Evolutionary conservation across 805 yeast genomes (phyloP).

Genomic region (Pichia scutulata): DNA sequence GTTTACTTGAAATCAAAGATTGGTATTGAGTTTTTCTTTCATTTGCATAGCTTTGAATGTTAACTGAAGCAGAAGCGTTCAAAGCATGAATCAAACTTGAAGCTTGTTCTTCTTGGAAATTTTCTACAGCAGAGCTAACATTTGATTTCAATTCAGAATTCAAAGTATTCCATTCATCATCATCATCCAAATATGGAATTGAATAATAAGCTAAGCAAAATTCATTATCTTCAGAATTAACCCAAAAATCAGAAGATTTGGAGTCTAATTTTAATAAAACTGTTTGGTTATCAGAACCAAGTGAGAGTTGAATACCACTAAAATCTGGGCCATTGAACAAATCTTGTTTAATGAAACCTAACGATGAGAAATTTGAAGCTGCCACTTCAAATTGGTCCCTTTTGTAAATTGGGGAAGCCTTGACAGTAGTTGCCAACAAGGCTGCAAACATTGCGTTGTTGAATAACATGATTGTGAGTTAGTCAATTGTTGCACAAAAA

Average conservation of each 20-base stretch:
- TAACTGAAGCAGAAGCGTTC: background rate
- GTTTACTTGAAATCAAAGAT: constrained; percentile 2
- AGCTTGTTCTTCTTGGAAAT: constrained; percentile 4
- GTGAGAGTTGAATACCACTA: constrained; percentile 32
- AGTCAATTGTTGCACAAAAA: too few species aligned
- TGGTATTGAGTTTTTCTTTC: constrained; percentile 6
- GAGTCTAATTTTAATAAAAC: constrained; percentile 52
- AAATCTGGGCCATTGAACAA: constrained; percentile 6
- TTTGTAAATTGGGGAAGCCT: constrained; percentile 3
- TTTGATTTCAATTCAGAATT: background rate
- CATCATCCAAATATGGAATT: background rate
- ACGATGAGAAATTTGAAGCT: background rate
- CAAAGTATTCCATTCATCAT: constrained; percentile 4
- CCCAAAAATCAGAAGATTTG: constrained; percentile 64
- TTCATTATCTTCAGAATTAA: constrained; percentile 24
- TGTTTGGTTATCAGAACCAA: constrained; percentile 50
- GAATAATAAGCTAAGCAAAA: constrained; percentile 11
- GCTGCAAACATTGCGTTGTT: background rate
- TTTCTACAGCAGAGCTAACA: constrained; percentile 1
- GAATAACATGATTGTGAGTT: constrained; percentile 5
- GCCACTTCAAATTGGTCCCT: background rate
- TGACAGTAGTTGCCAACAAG: background rate
- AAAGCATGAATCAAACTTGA: background rate
- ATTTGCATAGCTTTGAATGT: background rate
- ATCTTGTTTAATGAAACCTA: background rate